Percentiles rank a stretch among this genome's conserved stretches.
Conservation (phyloP, 805 yeast genomes). For the Saccharomycopsis javanensis region DNA sequence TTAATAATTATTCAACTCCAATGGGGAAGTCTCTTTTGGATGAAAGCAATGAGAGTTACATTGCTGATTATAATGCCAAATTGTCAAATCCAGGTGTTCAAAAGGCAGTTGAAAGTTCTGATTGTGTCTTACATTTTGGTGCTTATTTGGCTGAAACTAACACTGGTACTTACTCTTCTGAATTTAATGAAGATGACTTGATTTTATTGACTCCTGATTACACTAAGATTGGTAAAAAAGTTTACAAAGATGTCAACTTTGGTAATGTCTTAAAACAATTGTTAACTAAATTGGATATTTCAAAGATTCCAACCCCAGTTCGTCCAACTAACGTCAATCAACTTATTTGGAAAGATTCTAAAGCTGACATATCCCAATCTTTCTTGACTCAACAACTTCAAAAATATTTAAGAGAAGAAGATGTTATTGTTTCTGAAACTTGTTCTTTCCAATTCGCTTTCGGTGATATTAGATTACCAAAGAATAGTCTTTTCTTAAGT, state of each 20-base stretch:
- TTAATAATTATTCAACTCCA: slow-evolving; percentile 50
- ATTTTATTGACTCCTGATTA: slow-evolving; percentile 46
- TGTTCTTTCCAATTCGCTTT: slow-evolving; percentile 76
- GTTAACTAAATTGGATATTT: slow-evolving; percentile 27
- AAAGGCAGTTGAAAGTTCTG: slow-evolving; percentile 44
- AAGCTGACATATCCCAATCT: slow-evolving; percentile 39
- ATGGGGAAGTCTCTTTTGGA: slow-evolving; percentile 68
- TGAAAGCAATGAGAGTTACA: slow-evolving; percentile 53
- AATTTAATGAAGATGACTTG: slow-evolving; percentile 33
- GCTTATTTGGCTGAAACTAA: slow-evolving; percentile 57
- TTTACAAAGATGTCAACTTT: slow-evolving; percentile 37
- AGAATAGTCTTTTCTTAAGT: slow-evolving; percentile 40
- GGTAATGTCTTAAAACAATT: slow-evolving; percentile 41
- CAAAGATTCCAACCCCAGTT: slow-evolving; percentile 20
- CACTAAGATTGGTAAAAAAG: slow-evolving; percentile 36
- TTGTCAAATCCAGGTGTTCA: slow-evolving; percentile 41
- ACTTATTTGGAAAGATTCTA: slow-evolving; percentile 23
- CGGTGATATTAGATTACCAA: slow-evolving; percentile 56
- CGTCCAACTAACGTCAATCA: slow-evolving; percentile 21
- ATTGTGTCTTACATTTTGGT: slow-evolving; percentile 65
- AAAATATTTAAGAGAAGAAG: slow-evolving; percentile 46
- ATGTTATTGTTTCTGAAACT: slow-evolving; percentile 70
- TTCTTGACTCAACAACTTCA: slow-evolving; percentile 33
- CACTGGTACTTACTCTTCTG: slow-evolving; percentile 52
- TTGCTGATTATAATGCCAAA: slow-evolving; percentile 66